Evolutionary conservation across 257 asterid species (phyloP).

Genomic region (Rehmannia glutinosa): DNA sequence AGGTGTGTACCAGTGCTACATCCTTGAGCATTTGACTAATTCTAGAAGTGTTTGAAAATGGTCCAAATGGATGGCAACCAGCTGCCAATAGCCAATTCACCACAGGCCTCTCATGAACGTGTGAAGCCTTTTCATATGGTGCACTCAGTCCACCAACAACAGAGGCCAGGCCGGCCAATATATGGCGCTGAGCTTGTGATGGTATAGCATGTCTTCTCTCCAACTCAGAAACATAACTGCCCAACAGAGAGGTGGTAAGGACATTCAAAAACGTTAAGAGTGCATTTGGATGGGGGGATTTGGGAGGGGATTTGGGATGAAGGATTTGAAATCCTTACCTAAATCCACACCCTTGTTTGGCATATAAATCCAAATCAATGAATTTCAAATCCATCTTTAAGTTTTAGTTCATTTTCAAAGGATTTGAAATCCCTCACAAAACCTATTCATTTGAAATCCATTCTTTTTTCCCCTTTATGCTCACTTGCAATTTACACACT

Average conservation of each 20-base stretch:
- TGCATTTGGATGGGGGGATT: too few relatives aligned
- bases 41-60: constrained; percentile 80
- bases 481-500: too few relatives aligned
- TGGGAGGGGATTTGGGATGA: too few relatives aligned
- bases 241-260: constrained; percentile 12
- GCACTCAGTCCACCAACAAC: constrained; percentile 97
- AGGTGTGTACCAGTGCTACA: constrained; percentile 70
- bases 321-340: too few relatives aligned
- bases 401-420: too few relatives aligned
- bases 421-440: too few relatives aligned
- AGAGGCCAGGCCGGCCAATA: constrained; percentile 92
- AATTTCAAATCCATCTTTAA: too few relatives aligned
- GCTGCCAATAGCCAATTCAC: constrained; percentile 96
- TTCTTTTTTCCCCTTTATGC: too few relatives aligned
- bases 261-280: neutral
- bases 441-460: too few relatives aligned
- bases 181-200: constrained; percentile 75
- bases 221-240: constrained; percentile 91
- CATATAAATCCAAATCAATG: too few relatives aligned
- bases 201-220: constrained; percentile 92
- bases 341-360: too few relatives aligned
- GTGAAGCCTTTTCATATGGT: constrained; percentile 94
- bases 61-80: constrained; percentile 99
- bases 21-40: constrained; percentile 90
- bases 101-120: constrained; percentile 82